Evolutionary conservation across 2,329 filamentous ascomycete genomes (phyloP).

Genomic region (Lecanoromycetidae sp.): DNA sequence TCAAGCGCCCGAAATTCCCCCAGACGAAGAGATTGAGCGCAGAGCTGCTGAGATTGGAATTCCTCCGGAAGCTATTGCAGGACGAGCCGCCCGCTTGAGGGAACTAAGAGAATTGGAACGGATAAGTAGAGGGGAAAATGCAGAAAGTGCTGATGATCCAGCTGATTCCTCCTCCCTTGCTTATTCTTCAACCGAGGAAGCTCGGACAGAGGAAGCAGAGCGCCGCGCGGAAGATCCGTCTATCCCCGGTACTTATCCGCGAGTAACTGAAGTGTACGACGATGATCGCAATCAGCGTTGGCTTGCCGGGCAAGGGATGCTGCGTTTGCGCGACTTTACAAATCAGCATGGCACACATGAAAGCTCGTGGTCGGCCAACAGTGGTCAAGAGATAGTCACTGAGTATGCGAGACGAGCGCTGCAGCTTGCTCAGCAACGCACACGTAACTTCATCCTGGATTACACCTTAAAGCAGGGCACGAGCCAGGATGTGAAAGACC

Average conservation of each 20-base stretch:
- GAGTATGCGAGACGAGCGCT: conserved; percentile 15
- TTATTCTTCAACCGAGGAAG: neutral
- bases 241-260: neutral
- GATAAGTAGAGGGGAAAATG: no score
- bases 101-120: no score
- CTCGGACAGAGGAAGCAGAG: no score
- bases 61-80: conserved; percentile 3
- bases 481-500: conserved; percentile 8
- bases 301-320: conserved; percentile 17
- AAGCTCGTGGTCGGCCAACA: conserved; percentile 8
- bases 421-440: conserved; percentile 4
- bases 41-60: conserved; percentile 1
- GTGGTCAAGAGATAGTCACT: neutral
- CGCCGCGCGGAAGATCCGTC: neutral
- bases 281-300: conserved; percentile 17
- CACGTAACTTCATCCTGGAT: conserved; percentile 15
- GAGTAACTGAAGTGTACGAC: conserved; percentile 8
- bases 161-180: neutral
- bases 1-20: neutral
- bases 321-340: conserved; percentile 19
- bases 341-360: conserved; percentile 22
- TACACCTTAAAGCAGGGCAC: conserved; percentile 17
- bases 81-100: neutral
- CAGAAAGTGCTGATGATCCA: neutral
- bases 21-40: conserved; percentile 3